Conservation (phyloP, 768 basidiomycete species). For the Naematelia aurantialba region DNA sequence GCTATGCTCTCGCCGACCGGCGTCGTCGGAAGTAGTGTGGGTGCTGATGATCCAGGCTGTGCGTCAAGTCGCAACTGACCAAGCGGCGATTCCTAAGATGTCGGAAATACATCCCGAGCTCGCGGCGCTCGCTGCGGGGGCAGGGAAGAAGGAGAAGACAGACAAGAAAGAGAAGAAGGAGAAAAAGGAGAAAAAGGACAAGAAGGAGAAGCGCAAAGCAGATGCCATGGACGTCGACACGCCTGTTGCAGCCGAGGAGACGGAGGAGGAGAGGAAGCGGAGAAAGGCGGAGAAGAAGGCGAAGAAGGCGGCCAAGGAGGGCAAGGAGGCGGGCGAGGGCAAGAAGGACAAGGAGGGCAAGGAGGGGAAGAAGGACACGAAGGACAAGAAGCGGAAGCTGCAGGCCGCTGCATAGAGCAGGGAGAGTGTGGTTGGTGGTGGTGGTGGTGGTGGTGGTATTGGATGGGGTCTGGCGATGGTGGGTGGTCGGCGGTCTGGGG, state of each 20-base stretch:
- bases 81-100: slow-evolving; percentile 23
- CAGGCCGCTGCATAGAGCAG: slow-evolving; percentile 16
- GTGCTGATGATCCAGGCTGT: slow-evolving; percentile 34
- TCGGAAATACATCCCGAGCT: slow-evolving; percentile 43
- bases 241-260: slow-evolving; percentile 5
- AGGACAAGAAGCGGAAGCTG: slow-evolving; percentile 40
- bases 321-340: slow-evolving; percentile 5
- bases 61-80: slow-evolving; percentile 43
- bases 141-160: slow-evolving; percentile 28
- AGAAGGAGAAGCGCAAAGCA: slow-evolving; percentile 47
- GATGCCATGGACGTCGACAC: slow-evolving; percentile 33
- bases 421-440: background rate
- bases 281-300: slow-evolving; percentile 34
- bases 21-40: background rate
- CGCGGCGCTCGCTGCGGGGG: slow-evolving; percentile 13
- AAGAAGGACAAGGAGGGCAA: background rate
- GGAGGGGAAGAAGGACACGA: slow-evolving; percentile 32
- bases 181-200: slow-evolving; percentile 43
- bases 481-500: background rate
- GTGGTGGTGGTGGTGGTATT: background rate
- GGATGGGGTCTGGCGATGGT: background rate
- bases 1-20: background rate
- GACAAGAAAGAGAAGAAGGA: slow-evolving; percentile 42
- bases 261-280: slow-evolving; percentile 19
- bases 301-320: slow-evolving; percentile 31